phyloP scores from a whole-genome alignment of 768 basidiomycete genomes.

The Lactarius trivialis region DNA sequence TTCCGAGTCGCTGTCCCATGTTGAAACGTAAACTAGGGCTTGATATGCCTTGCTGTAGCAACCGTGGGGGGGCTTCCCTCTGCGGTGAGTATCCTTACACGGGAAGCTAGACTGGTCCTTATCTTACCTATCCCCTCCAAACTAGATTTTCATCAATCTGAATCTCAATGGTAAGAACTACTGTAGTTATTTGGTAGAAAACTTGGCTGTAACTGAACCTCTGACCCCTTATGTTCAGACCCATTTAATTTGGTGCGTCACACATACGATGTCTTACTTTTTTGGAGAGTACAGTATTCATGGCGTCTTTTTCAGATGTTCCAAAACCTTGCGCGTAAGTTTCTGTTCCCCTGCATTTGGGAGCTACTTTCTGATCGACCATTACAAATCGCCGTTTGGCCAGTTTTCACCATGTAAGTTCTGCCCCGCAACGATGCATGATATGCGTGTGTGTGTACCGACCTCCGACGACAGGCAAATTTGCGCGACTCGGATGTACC shows the following conservation, averaged over 20 bases:
- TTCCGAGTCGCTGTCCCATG: no score
- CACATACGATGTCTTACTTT: neutral
- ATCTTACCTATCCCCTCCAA: neutral
- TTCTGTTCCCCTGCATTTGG: no score
- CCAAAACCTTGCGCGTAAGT: conserved; percentile 8
- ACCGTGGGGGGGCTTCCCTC: conserved; percentile 3
- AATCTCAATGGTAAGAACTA: conserved; percentile 11
- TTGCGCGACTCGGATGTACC: conserved; percentile 15
- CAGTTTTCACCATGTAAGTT: conserved; percentile 6
- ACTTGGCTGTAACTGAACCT: neutral
- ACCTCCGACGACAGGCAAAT: neutral
- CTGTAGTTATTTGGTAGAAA: neutral
- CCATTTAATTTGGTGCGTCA: conserved; percentile 4
- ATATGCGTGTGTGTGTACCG: no score
- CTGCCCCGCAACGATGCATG: neutral
- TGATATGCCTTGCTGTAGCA: conserved; percentile 6
- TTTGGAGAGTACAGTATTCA: neutral
- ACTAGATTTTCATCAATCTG: conserved; percentile 11
- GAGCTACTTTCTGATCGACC: neutral
- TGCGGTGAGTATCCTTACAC: neutral
- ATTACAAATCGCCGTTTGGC: no score
- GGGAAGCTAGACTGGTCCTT: neutral
- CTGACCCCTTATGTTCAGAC: neutral
- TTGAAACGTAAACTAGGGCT: conserved; percentile 8
- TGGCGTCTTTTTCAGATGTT: conserved; percentile 6